Percentiles rank a stretch among this genome's conserved stretches.
Conservation (phyloP, 2,329 filamentous ascomycete genomes). For the Sarocladium kiliense region DNA sequence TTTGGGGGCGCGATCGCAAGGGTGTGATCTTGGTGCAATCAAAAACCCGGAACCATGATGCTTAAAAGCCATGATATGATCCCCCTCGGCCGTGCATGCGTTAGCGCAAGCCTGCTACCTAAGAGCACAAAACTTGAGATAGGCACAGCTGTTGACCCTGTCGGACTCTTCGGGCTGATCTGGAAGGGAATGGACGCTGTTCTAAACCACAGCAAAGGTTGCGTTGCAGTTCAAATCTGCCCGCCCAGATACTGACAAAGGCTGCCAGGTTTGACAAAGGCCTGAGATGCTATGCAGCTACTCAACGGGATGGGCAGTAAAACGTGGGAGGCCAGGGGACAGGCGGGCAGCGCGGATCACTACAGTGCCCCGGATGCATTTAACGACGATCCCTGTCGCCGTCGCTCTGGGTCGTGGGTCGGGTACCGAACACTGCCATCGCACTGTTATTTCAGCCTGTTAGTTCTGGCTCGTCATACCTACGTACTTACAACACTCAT, state of each 20-base stretch:
- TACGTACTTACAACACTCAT: not conserved
- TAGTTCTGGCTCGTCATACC: not conserved
- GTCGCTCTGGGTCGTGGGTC: not conserved
- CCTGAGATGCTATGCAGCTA: too few species aligned
- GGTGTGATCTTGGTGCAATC: not conserved
- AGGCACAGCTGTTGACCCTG: not conserved
- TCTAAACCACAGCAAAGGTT: too few species aligned
- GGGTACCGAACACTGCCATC: not conserved
- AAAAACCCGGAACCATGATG: not conserved
- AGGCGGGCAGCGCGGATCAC: constrained; percentile 7
- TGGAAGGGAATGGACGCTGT: too few species aligned
- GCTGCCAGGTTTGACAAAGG: too few species aligned
- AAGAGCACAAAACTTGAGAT: not conserved
- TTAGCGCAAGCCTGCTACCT: not conserved
- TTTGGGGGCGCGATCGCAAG: not conserved
- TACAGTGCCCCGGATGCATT: not conserved
- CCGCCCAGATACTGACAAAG: too few species aligned
- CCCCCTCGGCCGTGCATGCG: constrained; percentile 1
- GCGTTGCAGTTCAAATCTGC: too few species aligned
- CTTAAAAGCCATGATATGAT: not conserved
- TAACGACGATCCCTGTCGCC: not conserved
- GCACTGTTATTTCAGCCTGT: too few species aligned
- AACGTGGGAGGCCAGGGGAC: constrained; percentile 3
- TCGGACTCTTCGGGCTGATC: too few species aligned
- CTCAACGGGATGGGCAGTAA: not conserved